phyloP scores from a whole-genome alignment of 1,284 basidiomycete genomes.

The Melanopsichium pennsylvanicum region DNA sequence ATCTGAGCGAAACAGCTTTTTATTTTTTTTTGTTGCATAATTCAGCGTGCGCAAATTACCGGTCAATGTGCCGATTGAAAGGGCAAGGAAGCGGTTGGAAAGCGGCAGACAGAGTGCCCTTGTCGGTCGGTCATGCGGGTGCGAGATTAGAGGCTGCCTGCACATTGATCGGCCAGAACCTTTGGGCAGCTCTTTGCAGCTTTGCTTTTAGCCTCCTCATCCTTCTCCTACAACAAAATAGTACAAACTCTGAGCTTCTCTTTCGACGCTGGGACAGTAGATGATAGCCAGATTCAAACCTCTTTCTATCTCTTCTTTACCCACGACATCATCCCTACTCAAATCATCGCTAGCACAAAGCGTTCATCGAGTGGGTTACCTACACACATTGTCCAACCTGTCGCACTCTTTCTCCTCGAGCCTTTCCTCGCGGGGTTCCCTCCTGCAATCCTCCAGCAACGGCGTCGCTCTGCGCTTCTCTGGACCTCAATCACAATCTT shows the following conservation, averaged over 20 bases:
- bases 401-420: slow-evolving; percentile 9
- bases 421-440: slow-evolving; percentile 9
- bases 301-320: slow-evolving; percentile 4
- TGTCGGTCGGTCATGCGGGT: too few species aligned
- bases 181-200: slow-evolving; percentile 3
- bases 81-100: not conserved
- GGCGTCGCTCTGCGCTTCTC: slow-evolving; percentile 14
- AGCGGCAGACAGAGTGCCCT: too few species aligned
- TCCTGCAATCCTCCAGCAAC: slow-evolving; percentile 16
- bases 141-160: too few species aligned
- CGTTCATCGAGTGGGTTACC: not conserved
- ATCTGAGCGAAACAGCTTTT: slow-evolving; percentile 6
- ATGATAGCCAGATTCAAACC: slow-evolving; percentile 16
- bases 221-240: too few species aligned
- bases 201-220: too few species aligned
- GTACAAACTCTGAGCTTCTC: not conserved
- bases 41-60: too few species aligned
- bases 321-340: not conserved
- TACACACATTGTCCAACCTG: slow-evolving; percentile 20
- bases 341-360: not conserved
- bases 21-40: too few species aligned
- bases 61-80: slow-evolving; percentile 8
- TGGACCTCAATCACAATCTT: slow-evolving; percentile 17
- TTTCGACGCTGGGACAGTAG: slow-evolving; percentile 2
- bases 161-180: not conserved